A percentile compares a stretch with the other conserved stretches of the same genome.
phyloP scores from a whole-genome alignment of 1,139 yeast genomes.

The Lodderomyces orthopsilosis region DNA sequence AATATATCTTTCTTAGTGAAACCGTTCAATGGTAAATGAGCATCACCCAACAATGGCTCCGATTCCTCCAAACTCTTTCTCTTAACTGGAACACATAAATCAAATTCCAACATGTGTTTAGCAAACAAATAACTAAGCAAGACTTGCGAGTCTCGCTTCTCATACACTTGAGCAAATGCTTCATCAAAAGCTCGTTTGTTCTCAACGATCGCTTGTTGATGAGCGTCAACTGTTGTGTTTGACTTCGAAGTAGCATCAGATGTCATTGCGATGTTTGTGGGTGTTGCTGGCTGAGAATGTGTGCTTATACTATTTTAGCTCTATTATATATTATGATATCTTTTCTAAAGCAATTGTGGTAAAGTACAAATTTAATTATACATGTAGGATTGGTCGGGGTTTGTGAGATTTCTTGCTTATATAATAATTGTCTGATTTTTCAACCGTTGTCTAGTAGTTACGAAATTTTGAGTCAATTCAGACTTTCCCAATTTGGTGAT shows the following conservation, averaged over 20 bases:
- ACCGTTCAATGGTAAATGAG: slow-evolving; percentile 15
- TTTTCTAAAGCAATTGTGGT: too few relatives aligned
- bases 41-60: slow-evolving; percentile 18
- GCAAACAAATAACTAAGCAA: slow-evolving; percentile 20
- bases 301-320: too few relatives aligned
- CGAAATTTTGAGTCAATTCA: neutral
- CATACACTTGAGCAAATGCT: slow-evolving; percentile 23
- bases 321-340: too few relatives aligned
- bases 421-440: too few relatives aligned
- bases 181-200: slow-evolving; percentile 23
- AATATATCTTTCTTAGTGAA: slow-evolving; percentile 14
- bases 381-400: too few relatives aligned
- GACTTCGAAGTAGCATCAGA: too few relatives aligned
- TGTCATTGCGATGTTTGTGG: neutral
- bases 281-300: too few relatives aligned
- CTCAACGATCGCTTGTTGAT: slow-evolving; percentile 24
- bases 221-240: slow-evolving; percentile 5
- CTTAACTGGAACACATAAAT: slow-evolving; percentile 12
- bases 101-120: slow-evolving; percentile 22
- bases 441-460: too few relatives aligned
- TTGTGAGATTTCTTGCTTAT: too few relatives aligned
- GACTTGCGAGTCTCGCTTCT: slow-evolving; percentile 19
- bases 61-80: slow-evolving; percentile 17
- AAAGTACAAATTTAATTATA: too few relatives aligned
- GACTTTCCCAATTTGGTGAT: neutral